A percentile compares a stretch with the other conserved stretches of the same genome.
phyloP scores from a whole-genome alignment of 768 basidiomycete species.

The Suillus occidentalis region DNA sequence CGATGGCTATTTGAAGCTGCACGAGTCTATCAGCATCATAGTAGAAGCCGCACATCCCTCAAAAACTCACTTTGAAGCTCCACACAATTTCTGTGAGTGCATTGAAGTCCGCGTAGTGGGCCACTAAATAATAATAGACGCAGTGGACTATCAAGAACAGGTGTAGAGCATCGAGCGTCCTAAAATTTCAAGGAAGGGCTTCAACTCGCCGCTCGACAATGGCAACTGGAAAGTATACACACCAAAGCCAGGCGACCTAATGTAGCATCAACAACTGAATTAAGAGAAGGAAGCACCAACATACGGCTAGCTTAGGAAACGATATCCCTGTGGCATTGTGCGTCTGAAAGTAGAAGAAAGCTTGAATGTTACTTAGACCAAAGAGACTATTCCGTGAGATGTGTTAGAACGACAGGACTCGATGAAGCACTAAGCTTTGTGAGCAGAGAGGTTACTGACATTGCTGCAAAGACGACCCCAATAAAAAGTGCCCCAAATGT shows the following conservation, averaged over 20 bases:
- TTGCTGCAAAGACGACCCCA: background rate
- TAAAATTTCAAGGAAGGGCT: background rate
- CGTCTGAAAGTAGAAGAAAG: slow-evolving; percentile 2
- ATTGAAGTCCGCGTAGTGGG: background rate
- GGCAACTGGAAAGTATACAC: background rate
- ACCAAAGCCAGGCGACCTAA: slow-evolving; percentile 3
- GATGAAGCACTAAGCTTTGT: too few species aligned
- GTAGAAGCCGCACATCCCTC: background rate
- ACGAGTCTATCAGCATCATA: background rate
- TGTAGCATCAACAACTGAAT: background rate
- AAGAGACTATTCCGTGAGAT: background rate
- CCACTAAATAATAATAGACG: background rate
- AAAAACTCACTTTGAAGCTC: slow-evolving; percentile 2
- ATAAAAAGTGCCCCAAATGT: slow-evolving; percentile 1
- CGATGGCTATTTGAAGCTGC: background rate
- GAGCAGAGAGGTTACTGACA: background rate
- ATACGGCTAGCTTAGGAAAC: background rate
- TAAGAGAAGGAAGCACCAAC: background rate
- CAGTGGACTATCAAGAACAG: background rate
- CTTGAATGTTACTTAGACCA: slow-evolving; percentile 2
- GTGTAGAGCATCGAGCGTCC: background rate
- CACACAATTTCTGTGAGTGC: slow-evolving; percentile 3
- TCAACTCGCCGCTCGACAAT: background rate
- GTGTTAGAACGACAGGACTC: background rate
- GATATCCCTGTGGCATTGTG: background rate